Conservation (phyloP, 306 rosid species). For the Lagenaria siceraria region DNA sequence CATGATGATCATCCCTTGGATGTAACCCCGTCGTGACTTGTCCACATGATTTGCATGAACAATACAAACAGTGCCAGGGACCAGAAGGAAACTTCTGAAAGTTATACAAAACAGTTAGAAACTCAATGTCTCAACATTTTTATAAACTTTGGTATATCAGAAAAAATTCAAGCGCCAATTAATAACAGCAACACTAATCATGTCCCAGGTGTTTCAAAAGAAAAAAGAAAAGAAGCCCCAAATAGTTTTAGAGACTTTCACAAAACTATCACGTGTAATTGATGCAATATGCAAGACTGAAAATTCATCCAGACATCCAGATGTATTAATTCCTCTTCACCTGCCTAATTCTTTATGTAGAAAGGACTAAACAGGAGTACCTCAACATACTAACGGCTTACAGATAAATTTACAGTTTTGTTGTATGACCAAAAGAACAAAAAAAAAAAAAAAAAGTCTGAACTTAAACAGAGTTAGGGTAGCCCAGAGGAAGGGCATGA, state of each 20-base stretch:
- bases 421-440: background rate
- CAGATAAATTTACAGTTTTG: background rate
- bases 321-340: background rate
- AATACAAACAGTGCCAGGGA: conserved; percentile 83
- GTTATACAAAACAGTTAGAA: conserved; percentile 9
- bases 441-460: background rate
- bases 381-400: background rate
- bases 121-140: background rate
- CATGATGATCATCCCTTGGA: conserved; percentile 20
- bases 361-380: background rate
- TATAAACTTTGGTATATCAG: background rate
- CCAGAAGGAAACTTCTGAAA: conserved; percentile 88
- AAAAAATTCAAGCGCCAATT: background rate
- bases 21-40: conserved; percentile 23
- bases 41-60: conserved; percentile 90
- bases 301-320: background rate
- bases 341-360: background rate
- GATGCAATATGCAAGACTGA: background rate
- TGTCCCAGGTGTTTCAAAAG: background rate
- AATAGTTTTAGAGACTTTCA: background rate
- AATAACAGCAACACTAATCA: background rate
- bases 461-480: background rate
- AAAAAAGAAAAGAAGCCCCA: background rate
- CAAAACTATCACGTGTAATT: background rate
- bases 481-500: background rate